Evolutionary conservation across 2,329 filamentous ascomycete genomes (phyloP).

Genomic region (Scytalidium sp.): DNA sequence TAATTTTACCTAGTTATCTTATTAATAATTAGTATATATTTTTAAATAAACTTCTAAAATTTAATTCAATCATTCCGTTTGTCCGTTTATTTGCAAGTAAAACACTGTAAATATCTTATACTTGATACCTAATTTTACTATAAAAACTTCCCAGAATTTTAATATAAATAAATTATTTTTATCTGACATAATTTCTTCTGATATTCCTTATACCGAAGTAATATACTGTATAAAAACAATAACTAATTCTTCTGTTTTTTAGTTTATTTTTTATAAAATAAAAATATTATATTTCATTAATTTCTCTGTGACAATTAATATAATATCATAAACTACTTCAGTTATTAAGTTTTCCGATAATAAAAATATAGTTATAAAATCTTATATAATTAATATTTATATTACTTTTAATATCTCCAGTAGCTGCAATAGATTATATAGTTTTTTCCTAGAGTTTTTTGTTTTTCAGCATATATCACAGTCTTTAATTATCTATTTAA

Average conservation of each 20-base stretch:
- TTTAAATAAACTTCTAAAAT: constrained; percentile 6
- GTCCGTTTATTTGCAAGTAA: constrained; percentile 5
- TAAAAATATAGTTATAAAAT: too few relatives aligned
- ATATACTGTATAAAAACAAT: constrained; percentile 3
- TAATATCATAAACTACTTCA: too few relatives aligned
- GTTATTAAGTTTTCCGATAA: too few relatives aligned
- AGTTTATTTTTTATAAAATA: constrained; percentile 1
- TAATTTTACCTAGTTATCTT: constrained; percentile 6
- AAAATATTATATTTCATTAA: too few relatives aligned
- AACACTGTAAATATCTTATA: constrained; percentile 9
- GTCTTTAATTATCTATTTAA: too few relatives aligned
- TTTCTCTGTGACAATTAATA: too few relatives aligned
- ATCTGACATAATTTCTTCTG: constrained; percentile 11
- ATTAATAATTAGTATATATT: constrained; percentile 7
- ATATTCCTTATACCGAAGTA: constrained; percentile 1
- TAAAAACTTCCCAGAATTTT: too few relatives aligned
- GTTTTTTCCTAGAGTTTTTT: too few relatives aligned
- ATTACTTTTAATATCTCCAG: too few relatives aligned
- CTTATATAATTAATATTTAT: too few relatives aligned
- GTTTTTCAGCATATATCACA: too few relatives aligned
- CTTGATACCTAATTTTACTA: constrained; percentile 5
- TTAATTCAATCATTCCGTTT: constrained; percentile 6
- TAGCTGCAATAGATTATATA: too few relatives aligned
- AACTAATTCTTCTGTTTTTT: not conserved
- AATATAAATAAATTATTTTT: constrained; percentile 11